phyloP scores from a whole-genome alignment of 176 grass and related monocot species.

The Ensete ventricosum region DNA sequence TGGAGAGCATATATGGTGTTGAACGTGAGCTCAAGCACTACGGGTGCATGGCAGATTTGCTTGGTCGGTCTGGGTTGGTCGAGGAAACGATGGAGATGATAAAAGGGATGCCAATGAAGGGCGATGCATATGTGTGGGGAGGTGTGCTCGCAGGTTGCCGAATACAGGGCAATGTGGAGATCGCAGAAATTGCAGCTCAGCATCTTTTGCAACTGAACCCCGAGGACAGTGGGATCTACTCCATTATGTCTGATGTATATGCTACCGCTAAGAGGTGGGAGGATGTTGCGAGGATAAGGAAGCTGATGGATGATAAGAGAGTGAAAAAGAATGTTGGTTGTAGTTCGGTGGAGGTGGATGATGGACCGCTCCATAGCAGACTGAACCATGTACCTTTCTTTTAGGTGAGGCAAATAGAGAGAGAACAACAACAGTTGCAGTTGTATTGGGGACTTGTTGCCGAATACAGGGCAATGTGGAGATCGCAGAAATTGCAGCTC shows the following conservation, averaged over 20 bases:
- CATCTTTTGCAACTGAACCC: slow-evolving; percentile 45
- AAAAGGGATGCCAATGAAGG: slow-evolving; percentile 37
- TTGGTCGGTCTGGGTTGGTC: slow-evolving; percentile 42
- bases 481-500: too few species aligned
- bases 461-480: too few species aligned
- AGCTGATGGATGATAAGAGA: slow-evolving; percentile 33
- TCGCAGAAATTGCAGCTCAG: slow-evolving; percentile 33
- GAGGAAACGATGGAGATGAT: slow-evolving; percentile 50
- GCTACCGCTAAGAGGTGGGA: slow-evolving; percentile 45
- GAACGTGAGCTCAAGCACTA: slow-evolving; percentile 49
- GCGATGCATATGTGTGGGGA: slow-evolving; percentile 47
- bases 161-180: slow-evolving; percentile 41
- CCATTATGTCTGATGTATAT: slow-evolving; percentile 45
- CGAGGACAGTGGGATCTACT: slow-evolving; percentile 45
- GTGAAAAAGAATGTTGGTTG: slow-evolving; percentile 35
- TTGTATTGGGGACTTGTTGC: too few species aligned
- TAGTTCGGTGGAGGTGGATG: slow-evolving; percentile 28
- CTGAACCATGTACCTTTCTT: too few species aligned
- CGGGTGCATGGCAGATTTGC: slow-evolving; percentile 58
- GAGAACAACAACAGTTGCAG: too few species aligned
- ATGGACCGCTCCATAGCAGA: too few species aligned
- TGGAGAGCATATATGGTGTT: slow-evolving; percentile 34
- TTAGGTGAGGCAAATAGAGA: too few species aligned
- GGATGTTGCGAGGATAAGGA: slow-evolving; percentile 48
- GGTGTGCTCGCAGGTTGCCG: slow-evolving; percentile 52